Percentiles rank a stretch among this genome's conserved stretches.
phyloP scores from a whole-genome alignment of 2,329 filamentous ascomycete species.

The Xylariaceae sp. region DNA sequence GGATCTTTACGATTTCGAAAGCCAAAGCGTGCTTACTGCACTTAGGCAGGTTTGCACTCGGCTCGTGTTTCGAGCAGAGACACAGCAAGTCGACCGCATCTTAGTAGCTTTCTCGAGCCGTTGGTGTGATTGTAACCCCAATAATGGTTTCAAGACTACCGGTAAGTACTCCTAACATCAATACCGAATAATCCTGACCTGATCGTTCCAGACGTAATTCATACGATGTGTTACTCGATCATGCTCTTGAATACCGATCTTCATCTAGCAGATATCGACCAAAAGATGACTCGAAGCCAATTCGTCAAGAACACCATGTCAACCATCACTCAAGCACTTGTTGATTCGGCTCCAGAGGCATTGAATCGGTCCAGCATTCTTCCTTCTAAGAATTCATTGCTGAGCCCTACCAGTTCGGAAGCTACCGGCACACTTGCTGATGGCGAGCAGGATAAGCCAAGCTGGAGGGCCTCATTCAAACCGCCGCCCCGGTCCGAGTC shows the following conservation, averaged over 20 bases:
- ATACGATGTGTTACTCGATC: slow-evolving; percentile 96
- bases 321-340: slow-evolving; percentile 79
- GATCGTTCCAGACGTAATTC: slow-evolving; percentile 75
- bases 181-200: slow-evolving; percentile 36
- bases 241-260: slow-evolving; percentile 95
- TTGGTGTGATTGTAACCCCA: slow-evolving; percentile 93
- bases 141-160: slow-evolving; percentile 88
- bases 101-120: slow-evolving; percentile 85
- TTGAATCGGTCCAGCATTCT: slow-evolving; percentile 66
- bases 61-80: slow-evolving; percentile 86
- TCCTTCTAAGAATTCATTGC: slow-evolving; percentile 48
- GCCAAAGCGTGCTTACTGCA: slow-evolving; percentile 78
- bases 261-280: slow-evolving; percentile 91
- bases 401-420: slow-evolving; percentile 40
- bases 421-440: slow-evolving; percentile 26
- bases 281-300: slow-evolving; percentile 93
- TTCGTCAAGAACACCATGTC: slow-evolving; percentile 97
- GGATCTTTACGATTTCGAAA: slow-evolving; percentile 86
- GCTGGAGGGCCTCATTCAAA: slow-evolving; percentile 54
- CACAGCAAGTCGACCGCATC: slow-evolving; percentile 95
- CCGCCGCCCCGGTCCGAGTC: slow-evolving; percentile 56
- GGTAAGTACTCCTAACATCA: slow-evolving; percentile 59
- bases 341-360: slow-evolving; percentile 72
- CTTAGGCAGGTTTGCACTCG: slow-evolving; percentile 83
- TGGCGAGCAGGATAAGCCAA: slow-evolving; percentile 36